Base-by-base conservation (phyloP, 441 rosid genomes). In the Macaranga tanarius region DNA sequence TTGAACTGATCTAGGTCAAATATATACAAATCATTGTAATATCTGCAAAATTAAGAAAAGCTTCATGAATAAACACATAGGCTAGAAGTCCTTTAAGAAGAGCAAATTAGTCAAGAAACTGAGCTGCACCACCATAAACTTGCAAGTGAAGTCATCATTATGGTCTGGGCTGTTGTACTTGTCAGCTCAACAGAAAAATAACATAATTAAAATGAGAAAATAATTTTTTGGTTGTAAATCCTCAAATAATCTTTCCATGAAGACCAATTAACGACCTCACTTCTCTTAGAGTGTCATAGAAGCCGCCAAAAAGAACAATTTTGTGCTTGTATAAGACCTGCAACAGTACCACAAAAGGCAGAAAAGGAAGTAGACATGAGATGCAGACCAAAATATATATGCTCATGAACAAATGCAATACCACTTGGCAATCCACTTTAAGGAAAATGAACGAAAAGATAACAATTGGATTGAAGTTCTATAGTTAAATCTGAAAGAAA, bases 211-310 rank as follows among this genome's bases (percentile, higher is more conserved):
- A 47, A 67, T 10, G 69, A 73, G 62, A 23, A 2, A 54, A 65
- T 19, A 75, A 28, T 69, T 58, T 13, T 55, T 42, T 40, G 25
- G 13, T 19, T 64, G 58, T 38, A 62, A 73, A 75, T 42, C 45
- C 23, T 63, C 54, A 15, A 70, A 48, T 7, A 55, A 60, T 57
- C 52, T 42, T 62, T 16, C 25, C 22, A 17, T 57, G 78, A 80
- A 55, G 82, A 77, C 67, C 44, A 11, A 64, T 79, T 69, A 83
- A 82, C 92, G 81, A 95, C 99, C 99, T 95, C 84, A 95, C 97
- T 95, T 95, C 99, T 83, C 99, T 89, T 59, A 95, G 95, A 62
- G 99, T 95, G 75, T 95, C 98, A 72, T 95, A 95, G 86, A 95
- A 95, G 82, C 99, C 99, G 72, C 99, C 99, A 75, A 95, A 95